Evolutionary conservation across 2,329 filamentous ascomycete genomes (phyloP).

Genomic region (Golovinomyces cichoracearum): DNA sequence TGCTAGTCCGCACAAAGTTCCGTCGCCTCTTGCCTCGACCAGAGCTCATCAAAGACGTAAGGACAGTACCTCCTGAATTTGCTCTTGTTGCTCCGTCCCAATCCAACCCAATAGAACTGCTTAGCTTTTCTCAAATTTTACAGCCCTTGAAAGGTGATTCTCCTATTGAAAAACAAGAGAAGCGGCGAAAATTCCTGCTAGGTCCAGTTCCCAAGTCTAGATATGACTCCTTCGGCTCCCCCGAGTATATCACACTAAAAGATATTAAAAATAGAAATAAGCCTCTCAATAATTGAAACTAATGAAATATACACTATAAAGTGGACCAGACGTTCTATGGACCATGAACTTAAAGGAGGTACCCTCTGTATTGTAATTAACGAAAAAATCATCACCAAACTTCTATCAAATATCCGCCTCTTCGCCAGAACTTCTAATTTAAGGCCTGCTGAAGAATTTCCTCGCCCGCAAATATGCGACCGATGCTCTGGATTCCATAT

Average conservation of each 20-base stretch:
- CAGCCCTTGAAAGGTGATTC: not conserved
- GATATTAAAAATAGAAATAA: not conserved
- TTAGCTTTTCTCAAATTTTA: not conserved
- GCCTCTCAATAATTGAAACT: not conserved
- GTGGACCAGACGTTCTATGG: not conserved
- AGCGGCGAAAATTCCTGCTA: not conserved
- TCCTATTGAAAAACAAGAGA: not conserved
- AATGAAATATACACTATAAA: not conserved
- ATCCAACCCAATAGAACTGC: not conserved
- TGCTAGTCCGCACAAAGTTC: not conserved
- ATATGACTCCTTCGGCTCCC: not conserved
- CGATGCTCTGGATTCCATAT: not conserved
- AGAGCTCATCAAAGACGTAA: not conserved
- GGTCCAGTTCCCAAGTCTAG: not conserved
- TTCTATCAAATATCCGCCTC: not conserved
- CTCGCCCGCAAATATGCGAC: not conserved
- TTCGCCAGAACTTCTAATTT: not conserved
- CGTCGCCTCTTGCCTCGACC: not conserved
- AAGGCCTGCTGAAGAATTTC: not conserved
- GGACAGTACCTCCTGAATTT: not conserved
- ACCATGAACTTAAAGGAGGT: not conserved
- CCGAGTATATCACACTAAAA: not conserved
- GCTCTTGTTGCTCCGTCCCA: not conserved
- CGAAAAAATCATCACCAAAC: not conserved
- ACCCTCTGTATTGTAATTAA: not conserved